phyloP scores from a whole-genome alignment of 768 basidiomycete genomes.

The Lentinula aciculospora region DNA sequence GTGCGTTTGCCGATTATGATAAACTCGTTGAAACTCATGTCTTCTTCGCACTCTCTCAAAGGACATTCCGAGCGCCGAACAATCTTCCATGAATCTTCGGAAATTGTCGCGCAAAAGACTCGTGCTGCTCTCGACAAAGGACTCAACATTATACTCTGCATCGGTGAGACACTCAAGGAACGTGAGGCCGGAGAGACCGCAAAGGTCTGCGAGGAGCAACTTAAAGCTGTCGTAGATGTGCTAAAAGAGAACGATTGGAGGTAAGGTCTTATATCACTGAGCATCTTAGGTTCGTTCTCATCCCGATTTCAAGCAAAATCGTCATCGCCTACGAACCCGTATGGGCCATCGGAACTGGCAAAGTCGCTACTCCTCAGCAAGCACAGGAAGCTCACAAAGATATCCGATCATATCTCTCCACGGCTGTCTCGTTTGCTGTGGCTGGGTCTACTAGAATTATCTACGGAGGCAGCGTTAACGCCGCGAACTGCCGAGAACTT shows the following conservation, averaged over 20 bases:
- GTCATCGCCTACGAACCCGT: slow-evolving; percentile 97
- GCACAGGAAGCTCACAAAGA: slow-evolving; percentile 90
- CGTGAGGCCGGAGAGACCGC: slow-evolving; percentile 77
- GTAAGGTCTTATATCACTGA: slow-evolving; percentile 33
- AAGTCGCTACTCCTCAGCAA: slow-evolving; percentile 86
- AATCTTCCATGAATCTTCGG: slow-evolving; percentile 84
- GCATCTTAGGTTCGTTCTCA: background rate
- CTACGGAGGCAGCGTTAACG: slow-evolving; percentile 93
- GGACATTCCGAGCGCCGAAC: slow-evolving; percentile 97
- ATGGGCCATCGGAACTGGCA: slow-evolving; percentile 99
- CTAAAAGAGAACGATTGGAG: slow-evolving; percentile 72
- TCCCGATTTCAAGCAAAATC: slow-evolving; percentile 51
- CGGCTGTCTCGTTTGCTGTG: slow-evolving; percentile 59
- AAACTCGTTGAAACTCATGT: background rate
- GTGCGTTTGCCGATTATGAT: slow-evolving; percentile 28
- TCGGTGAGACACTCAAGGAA: slow-evolving; percentile 89
- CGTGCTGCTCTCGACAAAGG: slow-evolving; percentile 70
- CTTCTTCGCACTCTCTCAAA: slow-evolving; percentile 18
- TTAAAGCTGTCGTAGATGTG: slow-evolving; percentile 65
- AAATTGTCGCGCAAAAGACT: slow-evolving; percentile 80
- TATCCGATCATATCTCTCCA: slow-evolving; percentile 70
- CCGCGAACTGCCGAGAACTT: slow-evolving; percentile 83
- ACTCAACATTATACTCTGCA: slow-evolving; percentile 89
- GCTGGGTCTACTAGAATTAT: slow-evolving; percentile 80
- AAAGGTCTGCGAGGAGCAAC: slow-evolving; percentile 76